Base-by-base conservation (phyloP, 768 basidiomycete genomes). In the Galerina sulciceps region DNA sequence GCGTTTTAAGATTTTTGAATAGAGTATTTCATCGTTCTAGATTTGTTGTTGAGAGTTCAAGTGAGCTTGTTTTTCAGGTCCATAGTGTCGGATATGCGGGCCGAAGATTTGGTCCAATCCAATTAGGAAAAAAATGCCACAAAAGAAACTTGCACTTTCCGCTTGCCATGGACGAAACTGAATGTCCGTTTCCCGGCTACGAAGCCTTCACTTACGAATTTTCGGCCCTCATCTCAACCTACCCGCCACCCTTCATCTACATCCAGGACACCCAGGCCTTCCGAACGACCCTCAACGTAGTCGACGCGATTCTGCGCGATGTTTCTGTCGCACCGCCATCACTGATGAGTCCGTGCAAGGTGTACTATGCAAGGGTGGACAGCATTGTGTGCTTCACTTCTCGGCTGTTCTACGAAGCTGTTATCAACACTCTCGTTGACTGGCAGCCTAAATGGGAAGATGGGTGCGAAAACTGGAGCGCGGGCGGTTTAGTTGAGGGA, bases 241-340 rank as follows among this genome's bases (percentile, higher is more conserved):
- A 68, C 44, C 81, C 87, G 6, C 87, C 88, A 1, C 80, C 86
- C 0, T 92, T 90, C 71, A 79, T 92, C 60, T 90, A 84, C 68
- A 67, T 92, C 41, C 82, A 86, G 52, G 88, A 91, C 69, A 71
- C 84, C 0, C 73, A 74, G 52, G 79, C 85, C 5, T 69, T 81
- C 6, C 76, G 79, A 38, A 71, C 81, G 23, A 83, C 85, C 0
- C 63, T 78, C 23, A 68, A 70, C 2, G 78, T 83, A n/a, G 59
- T 87, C 36, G 67, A 73, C 36, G 64, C 73, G 36, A 59, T 79
- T 13, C 70, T 84, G 35, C 61, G 68, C 55, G 53, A 67, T 9
- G 40, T 70, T 44, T 63, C 65, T n/a, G 55, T 60, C 5, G 53
- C 40, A 36, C 31, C 60, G 50, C 55, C 58, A 23, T 66, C 59